Percentiles rank a stretch among this genome's conserved stretches.
Evolutionary conservation across 2,329 filamentous ascomycete genomes (phyloP).

Genomic region (Fusarium neocosmosporiellum): DNA sequence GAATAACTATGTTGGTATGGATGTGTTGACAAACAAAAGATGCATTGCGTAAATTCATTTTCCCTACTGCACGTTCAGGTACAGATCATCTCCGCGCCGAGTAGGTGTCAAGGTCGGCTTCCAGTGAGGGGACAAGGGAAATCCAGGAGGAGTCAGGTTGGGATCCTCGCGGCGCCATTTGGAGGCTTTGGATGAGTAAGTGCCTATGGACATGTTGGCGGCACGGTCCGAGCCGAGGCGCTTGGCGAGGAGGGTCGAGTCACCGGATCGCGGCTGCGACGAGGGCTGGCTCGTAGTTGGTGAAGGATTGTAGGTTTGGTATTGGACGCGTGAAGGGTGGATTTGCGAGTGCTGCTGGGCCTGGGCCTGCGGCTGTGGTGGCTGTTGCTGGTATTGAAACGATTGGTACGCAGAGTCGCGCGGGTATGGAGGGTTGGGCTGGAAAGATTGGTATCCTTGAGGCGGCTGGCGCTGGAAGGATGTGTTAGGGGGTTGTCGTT

Average conservation of each 20-base stretch:
- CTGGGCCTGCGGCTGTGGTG: neutral
- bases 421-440: conserved; percentile 30
- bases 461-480: conserved; percentile 32
- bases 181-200: conserved; percentile 12
- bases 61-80: conserved; percentile 63
- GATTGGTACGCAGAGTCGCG: conserved; percentile 21
- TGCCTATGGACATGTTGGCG: conserved; percentile 56
- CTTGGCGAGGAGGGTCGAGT: conserved; percentile 63
- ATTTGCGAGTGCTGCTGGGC: conserved; percentile 26
- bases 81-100: conserved; percentile 73
- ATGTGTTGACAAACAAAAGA: conserved; percentile 8
- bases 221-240: conserved; percentile 62
- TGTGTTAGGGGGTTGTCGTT: conserved; percentile 24
- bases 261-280: conserved; percentile 43
- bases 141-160: conserved; percentile 18
- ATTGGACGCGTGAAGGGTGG: conserved; percentile 18
- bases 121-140: conserved; percentile 43
- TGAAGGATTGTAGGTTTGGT: conserved; percentile 25
- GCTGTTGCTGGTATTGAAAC: conserved; percentile 19
- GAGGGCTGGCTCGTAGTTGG: conserved; percentile 18
- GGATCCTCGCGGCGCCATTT: conserved; percentile 33
- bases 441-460: conserved; percentile 14
- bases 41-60: neutral
- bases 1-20: conserved; percentile 15
- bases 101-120: conserved; percentile 74